These are phyloP conservation scores for Zygosaccharomyces pseudobailii DNA, from an alignment of 1,139 yeast species.

Conservation along the genomic window DNA sequence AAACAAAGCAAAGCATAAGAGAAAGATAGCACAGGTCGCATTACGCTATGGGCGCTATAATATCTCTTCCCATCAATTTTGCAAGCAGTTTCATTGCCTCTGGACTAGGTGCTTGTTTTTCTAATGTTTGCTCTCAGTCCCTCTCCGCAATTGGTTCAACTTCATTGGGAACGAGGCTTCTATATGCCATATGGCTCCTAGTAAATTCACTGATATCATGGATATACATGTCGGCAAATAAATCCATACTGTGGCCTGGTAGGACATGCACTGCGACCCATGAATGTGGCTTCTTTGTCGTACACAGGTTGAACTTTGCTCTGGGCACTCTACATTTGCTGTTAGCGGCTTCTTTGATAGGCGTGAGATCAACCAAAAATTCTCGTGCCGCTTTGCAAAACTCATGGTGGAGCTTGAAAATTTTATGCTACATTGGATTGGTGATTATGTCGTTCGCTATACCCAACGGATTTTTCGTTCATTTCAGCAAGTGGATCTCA, in stretches of 20 bases:
- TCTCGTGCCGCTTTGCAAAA: conserved; percentile 83
- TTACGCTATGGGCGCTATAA: conserved; percentile 68
- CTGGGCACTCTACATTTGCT: conserved; percentile 73
- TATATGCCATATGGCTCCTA: conserved; percentile 76
- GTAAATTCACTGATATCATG: conserved; percentile 81
- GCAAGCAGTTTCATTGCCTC: conserved; percentile 71
- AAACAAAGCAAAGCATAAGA: background rate
- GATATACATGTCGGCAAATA: conserved; percentile 76
- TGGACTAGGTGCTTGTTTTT: conserved; percentile 80
- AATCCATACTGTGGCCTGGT: conserved; percentile 71
- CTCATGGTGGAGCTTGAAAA: conserved; percentile 83
- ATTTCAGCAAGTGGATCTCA: conserved; percentile 90
- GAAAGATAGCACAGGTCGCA: background rate
- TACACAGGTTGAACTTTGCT: conserved; percentile 85
- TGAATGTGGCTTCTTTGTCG: conserved; percentile 93
- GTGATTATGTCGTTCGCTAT: conserved; percentile 64
- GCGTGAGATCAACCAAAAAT: conserved; percentile 72
- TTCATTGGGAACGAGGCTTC: conserved; percentile 70
- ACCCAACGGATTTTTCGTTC: conserved; percentile 81
- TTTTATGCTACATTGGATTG: conserved; percentile 55
- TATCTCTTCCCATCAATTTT: conserved; percentile 61
- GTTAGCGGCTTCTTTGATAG: conserved; percentile 61
- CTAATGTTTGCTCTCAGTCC: conserved; percentile 59
- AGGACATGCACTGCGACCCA: conserved; percentile 70
- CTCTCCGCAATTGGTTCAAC: conserved; percentile 54